Percentiles rank a stretch among this genome's conserved stretches.
Evolutionary conservation across 306 rosid genomes (phyloP).

Genomic region (Biancaea sappan): DNA sequence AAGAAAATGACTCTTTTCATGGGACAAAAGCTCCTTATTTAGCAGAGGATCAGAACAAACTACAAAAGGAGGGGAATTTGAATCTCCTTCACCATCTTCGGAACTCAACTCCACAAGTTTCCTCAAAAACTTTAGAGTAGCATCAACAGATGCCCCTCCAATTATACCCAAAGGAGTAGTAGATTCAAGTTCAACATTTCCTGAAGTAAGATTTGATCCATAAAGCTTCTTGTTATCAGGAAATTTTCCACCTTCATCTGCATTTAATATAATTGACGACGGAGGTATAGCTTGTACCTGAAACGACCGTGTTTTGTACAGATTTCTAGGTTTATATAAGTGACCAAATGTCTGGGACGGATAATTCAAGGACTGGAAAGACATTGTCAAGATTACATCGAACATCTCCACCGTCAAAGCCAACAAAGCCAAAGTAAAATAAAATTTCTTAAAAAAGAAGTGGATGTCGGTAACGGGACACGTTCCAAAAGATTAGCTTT

Average conservation of each 20-base stretch:
- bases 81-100: constrained; percentile 45
- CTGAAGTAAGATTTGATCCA: constrained; percentile 43
- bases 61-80: constrained; percentile 55
- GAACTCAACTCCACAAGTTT: constrained; percentile 62
- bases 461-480: not conserved
- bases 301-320: constrained; percentile 43
- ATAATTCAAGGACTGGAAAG: constrained; percentile 42
- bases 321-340: constrained; percentile 42
- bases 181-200: constrained; percentile 43
- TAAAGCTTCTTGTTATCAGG: constrained; percentile 40
- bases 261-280: constrained; percentile 47
- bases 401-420: constrained; percentile 38
- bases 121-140: constrained; percentile 63
- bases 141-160: constrained; percentile 69
- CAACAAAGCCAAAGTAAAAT: not conserved
- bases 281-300: constrained; percentile 60
- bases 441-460: not conserved
- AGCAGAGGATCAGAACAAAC: constrained; percentile 68
- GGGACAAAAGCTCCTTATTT: constrained; percentile 53
- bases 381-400: constrained; percentile 47
- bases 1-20: constrained; percentile 52
- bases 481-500: not conserved
- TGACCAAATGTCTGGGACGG: constrained; percentile 45
- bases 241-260: constrained; percentile 56
- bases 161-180: constrained; percentile 60